Base-by-base conservation (phyloP, 106 monocot genomes). In the Acorus gramineus region DNA sequence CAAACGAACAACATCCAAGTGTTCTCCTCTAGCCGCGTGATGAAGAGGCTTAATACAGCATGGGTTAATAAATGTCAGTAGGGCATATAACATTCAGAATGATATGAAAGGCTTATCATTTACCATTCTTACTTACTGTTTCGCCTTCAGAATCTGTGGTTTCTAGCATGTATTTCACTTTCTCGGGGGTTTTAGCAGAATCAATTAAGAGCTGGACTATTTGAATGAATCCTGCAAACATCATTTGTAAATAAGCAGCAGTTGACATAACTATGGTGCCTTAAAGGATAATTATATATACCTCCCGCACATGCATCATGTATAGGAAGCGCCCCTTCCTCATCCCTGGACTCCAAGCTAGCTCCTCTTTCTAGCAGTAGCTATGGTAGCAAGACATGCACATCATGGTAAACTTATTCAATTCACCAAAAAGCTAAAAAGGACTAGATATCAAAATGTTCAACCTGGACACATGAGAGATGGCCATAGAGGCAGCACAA, bases 281-380 rank as follows among this genome's bases (percentile, higher is more conserved):
- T 14, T 49, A 3, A 6, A 56, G 44, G 54, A 14, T 14, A 13
- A 9, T 2, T 60, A 13, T 42, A 13, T 55, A 9, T 67, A 89
- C 98, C 98, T 79, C 98, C 98, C 59, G 98, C 98, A 76, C 88
- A 92, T 68, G 92, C 98, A 89, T 98, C 98, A 68, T 98, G 98
- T 56, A 98, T 81, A 60, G 98, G 88, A 67, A 88, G 79, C 46
- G 98, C 91, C 12, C 88, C 98, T 76, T 98, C 98, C 61, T 91
- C 98, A 79, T 98, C 92, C 68, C 64, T 98, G 59, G 70, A 55
- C 64, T 92, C 88, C 44, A 83, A 67, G 70, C 66, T 86, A 71
- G 98, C 92, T 73, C 92, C 88, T 42, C 77, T 53, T 63, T 81
- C 79, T 73, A 98, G 46, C 66, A 98, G 73, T 50, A 91, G 59